These are phyloP conservation scores for Capsicum chinense DNA, from an alignment of 257 asterid species.

Conservation along the genomic window DNA sequence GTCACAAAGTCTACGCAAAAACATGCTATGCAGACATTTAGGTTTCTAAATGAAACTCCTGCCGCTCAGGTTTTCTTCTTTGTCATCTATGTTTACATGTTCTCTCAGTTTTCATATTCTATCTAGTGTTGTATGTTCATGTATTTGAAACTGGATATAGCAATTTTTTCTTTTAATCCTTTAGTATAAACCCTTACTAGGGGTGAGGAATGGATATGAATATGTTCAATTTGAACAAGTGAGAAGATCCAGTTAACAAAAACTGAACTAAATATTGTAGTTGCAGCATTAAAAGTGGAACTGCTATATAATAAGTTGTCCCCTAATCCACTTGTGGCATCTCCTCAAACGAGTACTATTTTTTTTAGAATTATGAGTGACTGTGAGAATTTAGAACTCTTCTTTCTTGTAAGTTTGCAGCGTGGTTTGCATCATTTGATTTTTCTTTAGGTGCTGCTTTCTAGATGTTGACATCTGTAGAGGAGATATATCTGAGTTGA, in stretches of 20 bases:
- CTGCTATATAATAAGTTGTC: background rate
- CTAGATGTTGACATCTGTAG: background rate
- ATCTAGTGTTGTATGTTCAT: background rate
- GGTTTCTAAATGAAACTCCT: constrained; percentile 54
- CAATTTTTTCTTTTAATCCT: background rate
- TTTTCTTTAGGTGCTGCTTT: background rate
- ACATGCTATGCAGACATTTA: constrained; percentile 61
- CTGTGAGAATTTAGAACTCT: background rate
- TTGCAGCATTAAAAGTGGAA: background rate
- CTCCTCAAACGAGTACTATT: background rate
- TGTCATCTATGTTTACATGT: background rate
- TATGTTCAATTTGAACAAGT: background rate
- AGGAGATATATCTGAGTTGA: background rate
- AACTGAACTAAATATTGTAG: background rate
- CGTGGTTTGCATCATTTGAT: background rate
- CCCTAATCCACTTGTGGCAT: background rate
- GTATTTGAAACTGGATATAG: background rate
- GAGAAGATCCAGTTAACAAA: background rate
- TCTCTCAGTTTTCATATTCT: background rate
- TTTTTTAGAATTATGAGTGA: background rate
- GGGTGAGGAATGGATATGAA: background rate
- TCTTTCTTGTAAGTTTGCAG: background rate
- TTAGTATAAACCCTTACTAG: background rate
- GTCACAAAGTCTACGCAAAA: constrained; percentile 43
- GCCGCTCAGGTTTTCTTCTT: constrained; percentile 51